Evolutionary conservation across 257 asterid species (phyloP), one percentile per base, ranked within the genome.

Genomic region (Fraxinus quadrangulata): DNA sequence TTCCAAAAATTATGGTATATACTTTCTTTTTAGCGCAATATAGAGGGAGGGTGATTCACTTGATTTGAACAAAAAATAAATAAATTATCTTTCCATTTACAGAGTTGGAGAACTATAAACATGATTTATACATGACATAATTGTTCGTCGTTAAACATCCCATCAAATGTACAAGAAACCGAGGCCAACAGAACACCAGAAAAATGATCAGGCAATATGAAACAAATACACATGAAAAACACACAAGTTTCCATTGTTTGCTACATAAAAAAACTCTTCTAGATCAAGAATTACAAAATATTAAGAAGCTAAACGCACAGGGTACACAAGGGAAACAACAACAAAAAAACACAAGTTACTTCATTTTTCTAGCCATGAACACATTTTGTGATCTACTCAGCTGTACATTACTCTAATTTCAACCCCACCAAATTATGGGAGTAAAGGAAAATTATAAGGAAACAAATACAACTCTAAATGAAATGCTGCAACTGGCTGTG

Each of bases 351-450:
- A 76, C 86, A 81, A 82, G 74, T 87, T 81, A 78, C 86, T 82
- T 80, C 78, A 80, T 80, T 80, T 84, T 74, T 73, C 68, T 79
- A 79, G 21, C 78, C 78, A 75, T 73, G 77, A 63, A 79, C 67
- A 86, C 82, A 83, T 75, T 77, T 78, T 67, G 33, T 78, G 42
- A 83, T 81, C 86, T 81, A 82, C 80, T 85, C 87, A 79, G 72
- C 90, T 90, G 86, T 87, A 88, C 95, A 88, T 76, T 83, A 89
- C 87, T 82, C 87, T 77, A 81, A 68, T 85, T 79, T 84, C 82
- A 72, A 77, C 63, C 63, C 59, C 84, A 84, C 36, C 75, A 73
- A 80, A 74, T 13, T 77, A 1, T 47, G 37, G 79, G 70, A 80
- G 75, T 72, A 61, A 3, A 54, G 19, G 36, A 70, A 75, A 75